Conservation (phyloP, 345 rosid genomes). For the Bruguiera gymnorhiza region DNA sequence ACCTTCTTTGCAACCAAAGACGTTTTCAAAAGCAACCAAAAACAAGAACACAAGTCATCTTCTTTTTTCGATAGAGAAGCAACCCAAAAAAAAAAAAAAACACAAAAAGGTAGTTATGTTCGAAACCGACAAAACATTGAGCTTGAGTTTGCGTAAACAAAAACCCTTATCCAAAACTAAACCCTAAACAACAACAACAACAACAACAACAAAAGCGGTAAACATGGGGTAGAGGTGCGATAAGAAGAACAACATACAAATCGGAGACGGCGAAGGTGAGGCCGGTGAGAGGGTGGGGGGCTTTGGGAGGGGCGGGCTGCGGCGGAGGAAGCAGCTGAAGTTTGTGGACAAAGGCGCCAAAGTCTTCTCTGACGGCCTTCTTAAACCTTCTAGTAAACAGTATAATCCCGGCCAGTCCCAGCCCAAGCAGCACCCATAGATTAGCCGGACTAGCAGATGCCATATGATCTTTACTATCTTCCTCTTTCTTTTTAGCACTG, state of each 20-base stretch:
- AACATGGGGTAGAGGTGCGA: background rate
- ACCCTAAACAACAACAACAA: background rate
- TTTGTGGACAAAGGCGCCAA: conserved; percentile 82
- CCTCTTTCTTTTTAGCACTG: no score
- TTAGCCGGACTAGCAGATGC: conserved; percentile 72
- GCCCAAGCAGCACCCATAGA: conserved; percentile 79
- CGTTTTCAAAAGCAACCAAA: background rate
- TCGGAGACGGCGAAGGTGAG: conserved; percentile 87
- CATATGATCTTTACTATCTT: background rate
- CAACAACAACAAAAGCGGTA: background rate
- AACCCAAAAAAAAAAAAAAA: background rate
- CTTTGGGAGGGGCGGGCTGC: conserved; percentile 95
- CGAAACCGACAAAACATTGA: no score
- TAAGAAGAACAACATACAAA: conserved; percentile 36
- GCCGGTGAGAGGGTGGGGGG: conserved; percentile 89
- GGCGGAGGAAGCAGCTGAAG: conserved; percentile 91
- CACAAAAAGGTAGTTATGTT: background rate
- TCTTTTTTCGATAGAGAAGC: no score
- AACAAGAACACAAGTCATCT: background rate
- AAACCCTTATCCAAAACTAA: background rate
- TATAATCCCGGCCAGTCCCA: conserved; percentile 80
- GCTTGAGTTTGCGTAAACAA: background rate
- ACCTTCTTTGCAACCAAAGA: background rate
- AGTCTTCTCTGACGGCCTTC: conserved; percentile 65
- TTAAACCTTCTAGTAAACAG: conserved; percentile 58